Evolutionary conservation across 371 early-diverging fungal species (phyloP).

Genomic region (Actinomortierella ambigua): DNA sequence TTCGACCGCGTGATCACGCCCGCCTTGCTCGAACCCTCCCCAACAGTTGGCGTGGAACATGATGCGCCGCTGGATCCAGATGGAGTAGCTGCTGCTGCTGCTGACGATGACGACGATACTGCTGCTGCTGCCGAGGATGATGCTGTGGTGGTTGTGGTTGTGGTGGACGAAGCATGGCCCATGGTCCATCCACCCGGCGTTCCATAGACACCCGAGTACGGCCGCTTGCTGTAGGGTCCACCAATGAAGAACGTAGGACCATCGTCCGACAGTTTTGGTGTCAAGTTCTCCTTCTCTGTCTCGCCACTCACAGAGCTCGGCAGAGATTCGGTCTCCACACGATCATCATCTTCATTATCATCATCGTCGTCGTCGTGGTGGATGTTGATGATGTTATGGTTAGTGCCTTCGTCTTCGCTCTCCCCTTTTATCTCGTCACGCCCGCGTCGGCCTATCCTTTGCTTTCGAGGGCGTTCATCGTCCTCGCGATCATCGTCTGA

Average conservation of each 20-base stretch:
- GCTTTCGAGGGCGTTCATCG: conserved; percentile 2
- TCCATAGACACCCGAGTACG: no score
- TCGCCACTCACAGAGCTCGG: conserved; percentile 20
- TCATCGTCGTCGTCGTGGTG: conserved; percentile 20
- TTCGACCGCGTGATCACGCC: conserved; percentile 27
- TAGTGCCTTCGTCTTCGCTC: background rate
- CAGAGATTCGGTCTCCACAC: conserved; percentile 30
- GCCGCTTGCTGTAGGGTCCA: background rate
- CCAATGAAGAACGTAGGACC: conserved; percentile 17
- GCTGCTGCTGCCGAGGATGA: background rate
- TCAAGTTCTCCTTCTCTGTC: conserved; percentile 32
- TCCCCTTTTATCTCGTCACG: background rate
- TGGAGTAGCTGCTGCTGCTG: background rate
- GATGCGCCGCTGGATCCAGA: no score
- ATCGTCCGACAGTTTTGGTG: conserved; percentile 24
- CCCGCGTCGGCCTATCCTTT: background rate
- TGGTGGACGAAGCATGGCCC: background rate
- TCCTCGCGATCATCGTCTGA: background rate
- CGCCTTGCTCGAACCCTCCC: background rate
- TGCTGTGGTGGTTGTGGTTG: no score
- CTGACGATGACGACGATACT: conserved; percentile 1
- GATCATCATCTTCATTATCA: conserved; percentile 28
- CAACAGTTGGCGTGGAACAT: no score
- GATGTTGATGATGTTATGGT: background rate
- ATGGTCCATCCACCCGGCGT: background rate